These are phyloP conservation scores for Vitellaria paradoxa DNA, from an alignment of 179 eudicot species.

Conservation along the genomic window DNA sequence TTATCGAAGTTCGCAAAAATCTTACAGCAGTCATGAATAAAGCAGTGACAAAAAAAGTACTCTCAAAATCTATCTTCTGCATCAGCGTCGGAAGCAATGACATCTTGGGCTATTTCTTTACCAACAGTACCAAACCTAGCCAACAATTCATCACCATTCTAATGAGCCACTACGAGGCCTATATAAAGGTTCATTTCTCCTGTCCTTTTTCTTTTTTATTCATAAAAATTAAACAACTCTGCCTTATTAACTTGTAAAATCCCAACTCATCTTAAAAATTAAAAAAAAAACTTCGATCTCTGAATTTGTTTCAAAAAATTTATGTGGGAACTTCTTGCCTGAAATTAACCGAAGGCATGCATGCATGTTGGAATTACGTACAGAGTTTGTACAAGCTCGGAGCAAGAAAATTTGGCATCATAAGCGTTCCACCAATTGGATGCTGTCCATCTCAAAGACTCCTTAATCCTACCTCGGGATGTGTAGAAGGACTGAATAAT, in stretches of 20 bases:
- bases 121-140: constrained; percentile 21
- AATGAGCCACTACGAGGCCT: constrained; percentile 22
- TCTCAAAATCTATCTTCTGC: constrained; percentile 30
- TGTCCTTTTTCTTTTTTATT: no score
- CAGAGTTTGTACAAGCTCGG: constrained; percentile 41
- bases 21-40: constrained; percentile 13
- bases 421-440: constrained; percentile 41
- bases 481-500: constrained; percentile 32
- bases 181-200: constrained; percentile 25
- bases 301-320: neutral
- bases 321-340: neutral
- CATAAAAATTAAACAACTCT: no score
- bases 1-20: constrained; percentile 17
- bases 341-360: neutral
- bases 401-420: constrained; percentile 45
- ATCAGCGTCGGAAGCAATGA: constrained; percentile 49
- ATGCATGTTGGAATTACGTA: neutral
- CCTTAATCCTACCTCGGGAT: constrained; percentile 23
- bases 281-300: no score
- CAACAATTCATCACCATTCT: constrained; percentile 22
- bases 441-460: constrained; percentile 44
- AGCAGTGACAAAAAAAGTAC: constrained; percentile 13
- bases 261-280: no score
- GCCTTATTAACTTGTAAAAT: no score
- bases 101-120: constrained; percentile 30